Evolutionary conservation across 2,329 filamentous ascomycete genomes (phyloP), one percentile per base, ranked within the genome.

Genomic region (Fusarium sp.): DNA sequence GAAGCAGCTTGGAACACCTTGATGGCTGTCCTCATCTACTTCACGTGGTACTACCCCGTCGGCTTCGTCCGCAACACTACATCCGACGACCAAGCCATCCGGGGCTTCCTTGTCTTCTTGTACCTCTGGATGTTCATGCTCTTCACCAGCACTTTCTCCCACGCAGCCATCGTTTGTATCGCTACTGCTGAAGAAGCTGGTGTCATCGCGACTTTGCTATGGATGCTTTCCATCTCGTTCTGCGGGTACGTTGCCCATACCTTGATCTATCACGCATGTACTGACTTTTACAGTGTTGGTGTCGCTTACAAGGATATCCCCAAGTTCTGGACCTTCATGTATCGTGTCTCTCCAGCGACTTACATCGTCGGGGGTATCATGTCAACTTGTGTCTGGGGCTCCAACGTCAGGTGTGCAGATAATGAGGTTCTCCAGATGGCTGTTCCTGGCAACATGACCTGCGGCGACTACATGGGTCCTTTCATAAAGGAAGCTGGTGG

Each of bases 241-340:
- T 79, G 77, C 70, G 77, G 77, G 77, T 77, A 64, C 48, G 76
- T 62, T 18, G 14, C 0, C 89, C 89, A 0, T 6, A 1, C 7
- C 1, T 24, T 24, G 0, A 22, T 8, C 1, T 8, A 12, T 14
- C 11, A 4, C 12, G 20, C 22, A 77, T 84, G 3, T 18, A 24
- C 69, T 77, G 41, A 77, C 32, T 20, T 1, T 20, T 6, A 5
- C 68, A 86, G 90, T 82, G 90, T 94, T 44, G 85, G 93, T 56
- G 90, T 89, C 4, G 81, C 85, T 3, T 89, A 89, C 1, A 77
- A 78, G 0, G 82, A 84, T 2, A 86, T 94, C 13, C 91, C 92
- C 0, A 84, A 87, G 6, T 93, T 93, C 84, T 94, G 92, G 92
- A 89, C 88, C 62, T 92, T 92, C 83, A 91, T 92, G 89, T 93